A percentile compares a stretch with the other conserved stretches of the same genome.
Conservation (phyloP, 2,329 filamentous ascomycete species). For the Apiospora aurea region DNA sequence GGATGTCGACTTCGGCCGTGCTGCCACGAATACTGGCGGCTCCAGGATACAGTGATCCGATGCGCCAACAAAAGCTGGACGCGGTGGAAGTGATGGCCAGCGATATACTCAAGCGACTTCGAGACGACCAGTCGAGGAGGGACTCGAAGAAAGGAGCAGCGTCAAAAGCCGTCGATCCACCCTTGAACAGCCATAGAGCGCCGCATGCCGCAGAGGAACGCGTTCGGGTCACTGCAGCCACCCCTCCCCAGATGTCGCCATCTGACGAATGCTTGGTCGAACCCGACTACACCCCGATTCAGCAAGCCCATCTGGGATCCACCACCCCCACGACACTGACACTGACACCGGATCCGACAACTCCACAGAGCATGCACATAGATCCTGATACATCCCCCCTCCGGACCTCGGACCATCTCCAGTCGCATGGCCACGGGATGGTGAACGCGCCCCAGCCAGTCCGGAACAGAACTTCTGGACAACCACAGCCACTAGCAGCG, state of each 20-base stretch:
- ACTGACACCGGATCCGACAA: not conserved
- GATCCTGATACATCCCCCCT: not conserved
- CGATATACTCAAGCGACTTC: constrained; percentile 79
- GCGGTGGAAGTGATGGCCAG: constrained; percentile 75
- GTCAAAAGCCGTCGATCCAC: not conserved
- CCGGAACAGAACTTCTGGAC: not conserved
- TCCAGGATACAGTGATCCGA: constrained; percentile 55
- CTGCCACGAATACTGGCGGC: constrained; percentile 61
- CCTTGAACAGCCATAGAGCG: not conserved
- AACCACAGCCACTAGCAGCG: not conserved
- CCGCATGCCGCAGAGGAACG: not conserved
- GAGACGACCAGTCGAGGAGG: constrained; percentile 69
- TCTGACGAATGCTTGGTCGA: not conserved
- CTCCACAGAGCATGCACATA: not conserved
- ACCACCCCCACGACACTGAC: not conserved
- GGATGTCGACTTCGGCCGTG: constrained; percentile 66
- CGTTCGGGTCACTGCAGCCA: not conserved
- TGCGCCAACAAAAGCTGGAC: constrained; percentile 62
- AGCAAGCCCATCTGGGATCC: not conserved
- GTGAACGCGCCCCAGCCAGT: not conserved
- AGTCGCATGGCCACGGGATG: not conserved
- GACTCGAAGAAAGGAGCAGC: constrained; percentile 45
- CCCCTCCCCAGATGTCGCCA: not conserved
- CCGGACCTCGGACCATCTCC: not conserved
- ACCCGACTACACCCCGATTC: not conserved